Base-by-base conservation (phyloP, 495 filamentous ascomycete genomes). In the Penicillium verhagenii region DNA sequence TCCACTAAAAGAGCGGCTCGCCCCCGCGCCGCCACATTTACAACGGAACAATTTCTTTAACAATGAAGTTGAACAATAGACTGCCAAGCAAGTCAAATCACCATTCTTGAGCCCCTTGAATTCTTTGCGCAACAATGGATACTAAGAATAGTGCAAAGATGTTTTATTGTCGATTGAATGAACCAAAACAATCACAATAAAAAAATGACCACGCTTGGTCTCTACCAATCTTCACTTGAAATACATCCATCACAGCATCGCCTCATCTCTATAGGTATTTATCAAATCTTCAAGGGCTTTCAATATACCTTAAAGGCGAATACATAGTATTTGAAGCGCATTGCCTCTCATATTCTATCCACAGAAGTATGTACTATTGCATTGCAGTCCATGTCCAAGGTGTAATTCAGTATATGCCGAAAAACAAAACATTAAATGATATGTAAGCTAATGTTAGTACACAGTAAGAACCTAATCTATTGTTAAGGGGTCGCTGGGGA, bases 1-100 rank as follows among this genome's bases (percentile, higher is more conserved):
- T 26, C 31, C 33, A 4, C 38, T 40, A 28, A 40, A 26, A 50
- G 37, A 20, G 47, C 47, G 47, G 29, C 21, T 60, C 19, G 9
- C 23, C n/a, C 14, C 31, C 31, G 13, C 31, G 31, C 25, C 11
- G n/a, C 26, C 14, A 49, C 13, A 13, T 28, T 58, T 7, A 53
- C 56, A 24, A 3, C 50, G 38, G 40, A 54, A 46, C 20, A 35
- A n/a, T 2, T 14, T n/a, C 6, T 1, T 35, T 35, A 5, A 10
- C 31, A 14, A 35, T 35, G 31, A 35, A n/a, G 11, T 35, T 35
- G 31, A 35, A n/a, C 11, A n/a, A 35, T n/a, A 35, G 31, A n/a
- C 31, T 35, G 31, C 31, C 31, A 35, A 35, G 10, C 1, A 10
- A 4, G 1, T 14, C 1, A n/a, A 2, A 4, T 5, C 11, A n/a